Conservation (phyloP, 768 basidiomycete species). For the Trametes villosa region DNA sequence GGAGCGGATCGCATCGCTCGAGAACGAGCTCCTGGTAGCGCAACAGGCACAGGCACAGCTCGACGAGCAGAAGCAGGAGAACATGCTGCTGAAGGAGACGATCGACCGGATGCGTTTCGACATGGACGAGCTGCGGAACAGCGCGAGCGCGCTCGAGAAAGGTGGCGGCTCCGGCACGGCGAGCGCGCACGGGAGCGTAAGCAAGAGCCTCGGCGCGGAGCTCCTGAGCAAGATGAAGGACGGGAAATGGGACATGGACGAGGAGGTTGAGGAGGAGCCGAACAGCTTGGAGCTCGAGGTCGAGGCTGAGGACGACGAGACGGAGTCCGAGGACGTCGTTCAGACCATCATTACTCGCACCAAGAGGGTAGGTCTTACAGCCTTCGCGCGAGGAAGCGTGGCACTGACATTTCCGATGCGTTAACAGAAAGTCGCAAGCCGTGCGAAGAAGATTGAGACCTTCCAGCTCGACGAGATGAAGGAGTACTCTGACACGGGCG, state of each 20-base stretch:
- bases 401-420: conserved; percentile 3
- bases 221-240: conserved; percentile 64
- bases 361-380: conserved; percentile 58
- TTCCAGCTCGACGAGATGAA: conserved; percentile 60
- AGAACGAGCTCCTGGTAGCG: conserved; percentile 70
- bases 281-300: conserved; percentile 37
- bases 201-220: conserved; percentile 79
- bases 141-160: conserved; percentile 39
- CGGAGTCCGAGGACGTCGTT: conserved; percentile 75
- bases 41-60: conserved; percentile 74
- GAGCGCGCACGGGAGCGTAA: conserved; percentile 61
- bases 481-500: conserved; percentile 76
- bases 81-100: conserved; percentile 90
- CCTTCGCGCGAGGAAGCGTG: not conserved
- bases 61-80: conserved; percentile 95
- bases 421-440: conserved; percentile 73
- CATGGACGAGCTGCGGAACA: conserved; percentile 85
- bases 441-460: conserved; percentile 54
- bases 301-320: conserved; percentile 49
- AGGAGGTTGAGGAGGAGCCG: conserved; percentile 44
- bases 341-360: conserved; percentile 90
- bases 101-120: conserved; percentile 95
- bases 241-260: conserved; percentile 41
- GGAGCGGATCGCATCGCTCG: conserved; percentile 68
- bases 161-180: conserved; percentile 45